Conservation (phyloP, 1,284 basidiomycete genomes). For the Kwoniella shivajii region DNA sequence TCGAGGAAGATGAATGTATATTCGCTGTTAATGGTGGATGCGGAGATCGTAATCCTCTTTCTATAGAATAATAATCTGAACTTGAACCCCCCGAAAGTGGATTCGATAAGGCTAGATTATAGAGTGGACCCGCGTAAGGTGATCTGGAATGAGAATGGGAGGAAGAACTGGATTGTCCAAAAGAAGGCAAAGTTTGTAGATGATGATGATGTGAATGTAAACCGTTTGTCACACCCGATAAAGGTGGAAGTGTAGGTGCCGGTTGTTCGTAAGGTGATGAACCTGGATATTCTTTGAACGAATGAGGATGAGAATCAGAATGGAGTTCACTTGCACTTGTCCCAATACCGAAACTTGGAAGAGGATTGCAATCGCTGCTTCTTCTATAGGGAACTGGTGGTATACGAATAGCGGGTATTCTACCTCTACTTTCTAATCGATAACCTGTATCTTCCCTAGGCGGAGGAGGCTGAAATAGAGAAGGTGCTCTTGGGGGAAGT, state of each 20-base stretch:
- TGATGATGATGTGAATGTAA: not conserved
- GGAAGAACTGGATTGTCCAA: slow-evolving; percentile 10
- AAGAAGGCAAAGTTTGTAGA: not conserved
- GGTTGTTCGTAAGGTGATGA: slow-evolving; percentile 12
- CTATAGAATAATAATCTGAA: slow-evolving; percentile 20
- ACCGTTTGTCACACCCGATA: too few species aligned
- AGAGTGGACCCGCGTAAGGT: slow-evolving; percentile 19
- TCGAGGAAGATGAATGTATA: slow-evolving; percentile 14
- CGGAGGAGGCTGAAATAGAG: slow-evolving; percentile 13
- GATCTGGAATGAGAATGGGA: slow-evolving; percentile 16
- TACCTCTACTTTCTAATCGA: slow-evolving; percentile 12
- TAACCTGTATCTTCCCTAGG: slow-evolving; percentile 13
- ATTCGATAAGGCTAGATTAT: slow-evolving; percentile 18
- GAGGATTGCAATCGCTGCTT: not conserved
- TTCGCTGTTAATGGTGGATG: slow-evolving; percentile 48
- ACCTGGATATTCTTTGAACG: not conserved
- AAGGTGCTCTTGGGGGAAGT: slow-evolving; percentile 5
- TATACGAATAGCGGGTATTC: slow-evolving; percentile 15
- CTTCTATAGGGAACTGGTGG: slow-evolving; percentile 11
- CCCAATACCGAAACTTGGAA: not conserved
- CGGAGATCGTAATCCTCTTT: slow-evolving; percentile 44
- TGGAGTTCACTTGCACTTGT: not conserved
- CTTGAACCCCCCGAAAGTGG: slow-evolving; percentile 28
- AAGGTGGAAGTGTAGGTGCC: not conserved
- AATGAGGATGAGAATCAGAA: not conserved